Conservation (phyloP, 2,329 filamentous ascomycete genomes). For the Aspergillus clavatus region DNA sequence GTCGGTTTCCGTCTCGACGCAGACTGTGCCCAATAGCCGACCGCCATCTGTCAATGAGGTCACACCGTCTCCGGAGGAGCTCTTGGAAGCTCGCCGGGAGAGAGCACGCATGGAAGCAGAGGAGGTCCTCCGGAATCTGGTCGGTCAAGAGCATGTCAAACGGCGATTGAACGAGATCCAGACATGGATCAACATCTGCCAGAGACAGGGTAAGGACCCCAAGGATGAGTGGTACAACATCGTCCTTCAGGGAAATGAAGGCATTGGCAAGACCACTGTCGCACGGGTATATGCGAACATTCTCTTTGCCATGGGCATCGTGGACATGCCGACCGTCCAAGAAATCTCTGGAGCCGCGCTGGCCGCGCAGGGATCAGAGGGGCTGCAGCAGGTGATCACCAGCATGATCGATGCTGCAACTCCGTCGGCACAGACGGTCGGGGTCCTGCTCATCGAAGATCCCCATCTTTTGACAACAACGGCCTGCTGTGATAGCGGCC, state of each 20-base stretch:
- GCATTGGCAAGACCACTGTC: conserved; percentile 17
- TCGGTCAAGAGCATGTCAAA: conserved; percentile 17
- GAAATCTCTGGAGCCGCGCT: conserved; percentile 15
- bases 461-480: conserved; percentile 7
- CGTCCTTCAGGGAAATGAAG: conserved; percentile 16
- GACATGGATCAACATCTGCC: conserved; percentile 18
- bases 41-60: not conserved
- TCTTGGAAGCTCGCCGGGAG: conserved; percentile 7
- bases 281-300: conserved; percentile 19
- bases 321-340: conserved; percentile 8
- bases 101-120: conserved; percentile 9
- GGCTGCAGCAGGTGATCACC: conserved; percentile 6
- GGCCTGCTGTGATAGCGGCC: not conserved
- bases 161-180: conserved; percentile 17
- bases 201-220: conserved; percentile 17
- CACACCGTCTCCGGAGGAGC: conserved; percentile 6
- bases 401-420: conserved; percentile 7
- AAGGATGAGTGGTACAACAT: conserved; percentile 20
- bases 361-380: conserved; percentile 9
- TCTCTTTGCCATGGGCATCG: conserved; percentile 16
- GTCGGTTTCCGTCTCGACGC: not conserved
- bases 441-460: conserved; percentile 14
- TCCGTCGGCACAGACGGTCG: conserved; percentile 7
- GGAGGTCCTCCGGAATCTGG: conserved; percentile 11
- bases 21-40: not conserved